phyloP scores from a whole-genome alignment of 371 early-diverging fungal genomes.

The Syncephalastrum monosporum region DNA sequence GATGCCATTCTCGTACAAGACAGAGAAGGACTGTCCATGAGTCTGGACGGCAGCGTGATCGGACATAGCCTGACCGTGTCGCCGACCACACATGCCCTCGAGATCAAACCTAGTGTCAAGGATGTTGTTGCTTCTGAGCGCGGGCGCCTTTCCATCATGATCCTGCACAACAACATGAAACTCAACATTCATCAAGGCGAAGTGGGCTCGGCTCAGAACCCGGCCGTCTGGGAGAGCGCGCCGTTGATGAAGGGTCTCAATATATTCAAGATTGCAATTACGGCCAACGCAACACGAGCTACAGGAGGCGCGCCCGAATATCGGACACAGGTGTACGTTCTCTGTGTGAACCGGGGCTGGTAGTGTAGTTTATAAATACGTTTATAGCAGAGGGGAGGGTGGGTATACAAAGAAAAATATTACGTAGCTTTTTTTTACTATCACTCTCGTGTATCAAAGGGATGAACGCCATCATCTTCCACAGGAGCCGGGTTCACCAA shows the following conservation, averaged over 20 bases:
- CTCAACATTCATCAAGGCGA: conserved; percentile 19
- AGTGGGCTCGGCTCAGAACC: conserved; percentile 5
- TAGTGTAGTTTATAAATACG: conserved; percentile 9
- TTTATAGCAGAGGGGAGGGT: too few species aligned
- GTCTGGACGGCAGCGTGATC: conserved; percentile 26
- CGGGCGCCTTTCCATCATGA: conserved; percentile 23
- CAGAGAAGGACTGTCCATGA: conserved; percentile 6
- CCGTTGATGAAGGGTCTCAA: conserved; percentile 31
- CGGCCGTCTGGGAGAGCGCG: conserved; percentile 20
- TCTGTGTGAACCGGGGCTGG: conserved; percentile 36
- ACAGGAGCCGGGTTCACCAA: neutral
- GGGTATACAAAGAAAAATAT: conserved; percentile 2
- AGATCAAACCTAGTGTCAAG: conserved; percentile 23
- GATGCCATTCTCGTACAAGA: conserved; percentile 13
- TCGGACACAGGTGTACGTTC: conserved; percentile 33
- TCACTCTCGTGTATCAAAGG: neutral
- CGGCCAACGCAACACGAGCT: conserved; percentile 31
- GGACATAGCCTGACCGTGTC: conserved; percentile 35
- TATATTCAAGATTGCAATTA: conserved; percentile 33
- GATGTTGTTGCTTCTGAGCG: conserved; percentile 21
- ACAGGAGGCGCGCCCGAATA: conserved; percentile 24
- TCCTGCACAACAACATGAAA: conserved; percentile 34
- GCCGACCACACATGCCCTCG: conserved; percentile 20
- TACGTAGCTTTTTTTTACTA: too few species aligned
- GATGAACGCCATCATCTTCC: conserved; percentile 1